Evolutionary conservation across 345 rosid species (phyloP), one percentile per base, ranked within the genome.

Genomic region (Salix arbutifolia): DNA sequence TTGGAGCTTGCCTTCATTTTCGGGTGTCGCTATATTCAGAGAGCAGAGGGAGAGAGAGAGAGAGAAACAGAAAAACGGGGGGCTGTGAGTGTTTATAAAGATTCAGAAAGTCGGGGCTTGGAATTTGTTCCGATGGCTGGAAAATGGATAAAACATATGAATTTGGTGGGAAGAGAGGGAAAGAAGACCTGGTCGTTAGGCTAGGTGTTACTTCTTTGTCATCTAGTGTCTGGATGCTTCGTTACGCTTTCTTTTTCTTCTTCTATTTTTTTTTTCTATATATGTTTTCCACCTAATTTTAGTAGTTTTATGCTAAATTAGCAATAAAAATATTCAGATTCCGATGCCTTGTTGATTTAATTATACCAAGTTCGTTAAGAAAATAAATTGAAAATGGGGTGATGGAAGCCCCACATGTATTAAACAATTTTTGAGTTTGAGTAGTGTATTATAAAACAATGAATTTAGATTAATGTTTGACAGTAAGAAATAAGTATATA

Each of bases 1-100:
- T 21, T 58, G 23, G 52, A 37, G 30, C 25, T n/a, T 68, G 35
- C 81, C 81, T 78, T 72, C 81, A 78, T 78, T 52, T 78, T 76
- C 68, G 61, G 46, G 13, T 6, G 40, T 40, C 44, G 38, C 7
- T 40, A 28, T 31, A 56, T 28, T 19, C 69, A 33, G 28, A 33
- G 40, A 26, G 19, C 37, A 3, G 1, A 21, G 9, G 31, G 74
- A 60, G n/a, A 38, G 48, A 38, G 6, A 21, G 65, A 5, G 65
- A 31, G 11, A 40, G 9, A 6, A 11, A 37, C 11, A 0, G 14
- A 19, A 8, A 40, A 17, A 25, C 4, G 9, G 7, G 13, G 10
- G 12, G 8, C 13, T 52, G 26, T 4, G 23, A 18, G 4, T 28
- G 19, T 10, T 46, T 70, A 18, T 1, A 28, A 48, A 18, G 28